These are phyloP conservation scores for Malus hybrid DNA, from an alignment of 331 rosid genomes.

Conservation along the genomic window DNA sequence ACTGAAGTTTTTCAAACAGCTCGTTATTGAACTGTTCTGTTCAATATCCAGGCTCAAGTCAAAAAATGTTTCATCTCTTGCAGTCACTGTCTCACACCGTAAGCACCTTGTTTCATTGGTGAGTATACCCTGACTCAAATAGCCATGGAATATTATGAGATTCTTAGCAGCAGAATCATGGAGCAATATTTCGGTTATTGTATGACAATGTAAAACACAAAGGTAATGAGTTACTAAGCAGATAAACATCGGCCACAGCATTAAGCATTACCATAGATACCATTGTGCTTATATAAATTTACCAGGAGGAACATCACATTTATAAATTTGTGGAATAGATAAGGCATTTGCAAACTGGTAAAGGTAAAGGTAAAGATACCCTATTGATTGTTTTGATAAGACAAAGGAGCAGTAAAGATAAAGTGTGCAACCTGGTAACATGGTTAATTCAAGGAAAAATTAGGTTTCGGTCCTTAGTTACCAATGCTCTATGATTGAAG, in stretches of 20 bases:
- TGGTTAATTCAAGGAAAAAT: neutral
- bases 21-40: slow-evolving; percentile 96
- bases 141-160: slow-evolving; percentile 29
- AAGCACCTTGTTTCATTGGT: slow-evolving; percentile 97
- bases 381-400: neutral
- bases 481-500: too few species aligned
- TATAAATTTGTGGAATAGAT: too few species aligned
- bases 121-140: slow-evolving; percentile 78
- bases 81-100: slow-evolving; percentile 97
- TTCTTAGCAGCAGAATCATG: neutral
- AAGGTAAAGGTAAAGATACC: too few species aligned
- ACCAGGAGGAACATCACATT: too few species aligned
- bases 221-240: neutral
- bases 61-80: slow-evolving; percentile 89
- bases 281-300: too few species aligned
- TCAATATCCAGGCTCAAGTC: slow-evolving; percentile 99
- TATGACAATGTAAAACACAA: neutral
- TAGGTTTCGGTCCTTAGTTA: too few species aligned
- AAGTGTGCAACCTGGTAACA: neutral
- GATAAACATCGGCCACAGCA: neutral
- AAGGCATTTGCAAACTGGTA: too few species aligned
- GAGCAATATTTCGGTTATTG: neutral
- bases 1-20: slow-evolving; percentile 98
- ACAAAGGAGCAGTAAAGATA: neutral
- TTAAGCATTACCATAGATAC: neutral